Evolutionary conservation across 75 land plant species (phyloP).

Genomic region (Adiantum capillusveneris): DNA sequence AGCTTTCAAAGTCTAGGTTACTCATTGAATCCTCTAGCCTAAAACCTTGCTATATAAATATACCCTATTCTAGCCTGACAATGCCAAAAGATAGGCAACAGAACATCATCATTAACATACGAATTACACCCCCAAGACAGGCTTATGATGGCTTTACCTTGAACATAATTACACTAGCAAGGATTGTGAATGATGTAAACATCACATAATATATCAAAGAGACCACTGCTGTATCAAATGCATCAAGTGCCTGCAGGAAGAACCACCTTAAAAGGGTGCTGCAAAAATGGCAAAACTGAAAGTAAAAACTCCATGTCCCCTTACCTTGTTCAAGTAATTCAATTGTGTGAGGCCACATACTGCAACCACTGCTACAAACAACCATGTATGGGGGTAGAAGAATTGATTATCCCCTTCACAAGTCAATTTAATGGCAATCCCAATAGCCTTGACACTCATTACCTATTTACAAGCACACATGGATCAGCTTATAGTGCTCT

Average conservation of each 20-base stretch:
- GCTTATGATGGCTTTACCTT: no score
- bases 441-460: slow-evolving; percentile 91
- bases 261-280: no score
- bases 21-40: no score
- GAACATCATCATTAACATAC: no score
- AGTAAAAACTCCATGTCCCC: no score
- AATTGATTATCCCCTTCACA: slow-evolving; percentile 82
- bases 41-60: no score
- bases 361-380: slow-evolving; percentile 53
- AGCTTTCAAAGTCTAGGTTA: no score
- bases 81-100: no score
- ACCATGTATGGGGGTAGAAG: slow-evolving; percentile 80
- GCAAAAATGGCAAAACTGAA: no score
- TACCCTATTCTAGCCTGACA: no score
- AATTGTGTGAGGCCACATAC: slow-evolving; percentile 62
- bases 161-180: slow-evolving; percentile 84
- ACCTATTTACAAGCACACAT: slow-evolving; percentile 39
- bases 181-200: slow-evolving; percentile 75
- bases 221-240: slow-evolving; percentile 75
- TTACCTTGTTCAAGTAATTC: slow-evolving; percentile 87
- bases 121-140: no score
- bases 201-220: slow-evolving; percentile 81
- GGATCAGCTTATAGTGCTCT: no score
- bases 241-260: slow-evolving; percentile 59
- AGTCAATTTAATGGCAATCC: slow-evolving; percentile 78